Evolutionary conservation across 495 filamentous ascomycete genomes (phyloP).

Genomic region (Platismatia glauca): DNA sequence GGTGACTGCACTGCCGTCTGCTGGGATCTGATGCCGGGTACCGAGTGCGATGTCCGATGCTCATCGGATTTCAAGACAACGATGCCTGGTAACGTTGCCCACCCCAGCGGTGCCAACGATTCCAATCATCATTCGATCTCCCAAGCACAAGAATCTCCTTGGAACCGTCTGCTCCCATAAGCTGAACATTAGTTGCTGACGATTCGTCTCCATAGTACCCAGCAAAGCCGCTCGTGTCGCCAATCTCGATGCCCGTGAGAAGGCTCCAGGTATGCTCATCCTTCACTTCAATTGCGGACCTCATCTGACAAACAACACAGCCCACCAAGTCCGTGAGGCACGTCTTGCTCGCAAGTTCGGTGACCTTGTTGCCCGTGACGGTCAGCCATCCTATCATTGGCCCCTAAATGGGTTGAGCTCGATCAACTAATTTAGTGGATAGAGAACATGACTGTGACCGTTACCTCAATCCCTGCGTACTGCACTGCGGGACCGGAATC

Average conservation of each 20-base stretch:
- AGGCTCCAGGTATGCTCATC: slow-evolving; percentile 1
- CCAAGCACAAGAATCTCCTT: neutral
- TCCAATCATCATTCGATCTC: neutral
- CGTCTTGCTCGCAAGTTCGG: slow-evolving; percentile 13
- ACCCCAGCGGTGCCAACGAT: neutral
- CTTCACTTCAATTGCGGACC: neutral
- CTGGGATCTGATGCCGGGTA: slow-evolving; percentile 3
- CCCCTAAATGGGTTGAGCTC: neutral
- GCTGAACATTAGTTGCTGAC: neutral
- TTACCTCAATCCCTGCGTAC: neutral
- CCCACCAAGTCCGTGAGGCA: slow-evolving; percentile 2
- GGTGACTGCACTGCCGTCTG: slow-evolving; percentile 4
- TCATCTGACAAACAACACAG: neutral
- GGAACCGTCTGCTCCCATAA: neutral
- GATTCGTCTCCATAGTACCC: neutral
- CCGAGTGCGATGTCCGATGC: slow-evolving; percentile 4
- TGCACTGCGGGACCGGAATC: slow-evolving; percentile 1
- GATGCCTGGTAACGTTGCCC: slow-evolving; percentile 7
- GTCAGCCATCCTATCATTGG: neutral
- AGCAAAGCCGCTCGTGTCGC: neutral
- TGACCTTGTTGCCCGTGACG: slow-evolving; percentile 1
- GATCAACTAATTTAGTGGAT: neutral
- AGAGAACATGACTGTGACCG: slow-evolving; percentile 7
- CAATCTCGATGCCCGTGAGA: slow-evolving; percentile 4
- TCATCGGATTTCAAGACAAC: neutral